Evolutionary conservation across 2,329 filamentous ascomycete genomes (phyloP).

Genomic region (Penicillium sp.): DNA sequence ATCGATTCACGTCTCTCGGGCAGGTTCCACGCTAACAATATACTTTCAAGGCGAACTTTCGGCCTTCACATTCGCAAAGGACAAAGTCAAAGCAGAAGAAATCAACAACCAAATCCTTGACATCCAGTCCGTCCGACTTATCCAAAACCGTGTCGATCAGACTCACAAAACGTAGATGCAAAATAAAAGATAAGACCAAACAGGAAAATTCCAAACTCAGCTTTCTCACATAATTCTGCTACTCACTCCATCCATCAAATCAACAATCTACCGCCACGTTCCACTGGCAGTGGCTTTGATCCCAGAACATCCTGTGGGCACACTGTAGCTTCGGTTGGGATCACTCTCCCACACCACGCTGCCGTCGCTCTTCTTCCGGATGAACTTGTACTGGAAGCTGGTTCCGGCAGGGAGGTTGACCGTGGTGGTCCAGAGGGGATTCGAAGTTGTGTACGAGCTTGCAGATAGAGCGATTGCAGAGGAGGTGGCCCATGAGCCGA

Average conservation of each 20-base stretch:
- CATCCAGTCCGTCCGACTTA: too few species aligned
- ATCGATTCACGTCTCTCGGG: too few species aligned
- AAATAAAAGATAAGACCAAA: too few species aligned
- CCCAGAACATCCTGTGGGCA: slow-evolving; percentile 24
- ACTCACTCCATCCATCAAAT: not conserved
- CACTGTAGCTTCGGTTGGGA: slow-evolving; percentile 38
- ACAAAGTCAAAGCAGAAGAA: too few species aligned
- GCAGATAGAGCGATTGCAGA: slow-evolving; percentile 54
- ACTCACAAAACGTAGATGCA: too few species aligned
- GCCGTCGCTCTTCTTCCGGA: slow-evolving; percentile 53
- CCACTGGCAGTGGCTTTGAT: not conserved
- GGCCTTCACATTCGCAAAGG: too few species aligned
- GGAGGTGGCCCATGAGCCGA: slow-evolving; percentile 58
- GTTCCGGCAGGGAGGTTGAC: slow-evolving; percentile 52
- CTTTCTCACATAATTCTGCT: too few species aligned
- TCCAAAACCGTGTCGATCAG: too few species aligned
- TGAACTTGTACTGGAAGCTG: slow-evolving; percentile 62
- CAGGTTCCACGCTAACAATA: too few species aligned
- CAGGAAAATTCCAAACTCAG: too few species aligned
- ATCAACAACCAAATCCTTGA: too few species aligned
- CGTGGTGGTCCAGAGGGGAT: slow-evolving; percentile 58
- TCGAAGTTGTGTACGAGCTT: slow-evolving; percentile 51
- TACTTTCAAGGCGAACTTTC: too few species aligned
- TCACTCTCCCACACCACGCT: slow-evolving; percentile 60
- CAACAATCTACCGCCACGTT: not conserved